Evolutionary conservation across 202 grass and related monocot genomes (phyloP), one percentile per base, ranked within the genome.

Genomic region (Schoenoplectus tabernaemontani): DNA sequence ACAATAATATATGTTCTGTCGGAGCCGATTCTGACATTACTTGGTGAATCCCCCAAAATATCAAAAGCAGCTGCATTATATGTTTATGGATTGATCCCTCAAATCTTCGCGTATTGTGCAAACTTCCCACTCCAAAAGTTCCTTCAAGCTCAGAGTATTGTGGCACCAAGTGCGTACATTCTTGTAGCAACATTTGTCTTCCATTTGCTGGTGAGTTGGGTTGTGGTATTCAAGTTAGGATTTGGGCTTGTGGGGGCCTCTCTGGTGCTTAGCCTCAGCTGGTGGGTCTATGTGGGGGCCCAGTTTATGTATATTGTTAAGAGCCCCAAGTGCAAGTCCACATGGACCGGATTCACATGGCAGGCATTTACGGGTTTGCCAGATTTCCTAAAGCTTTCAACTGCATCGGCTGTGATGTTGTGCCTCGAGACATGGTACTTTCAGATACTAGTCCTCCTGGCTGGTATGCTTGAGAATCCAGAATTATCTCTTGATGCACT

Each of bases 361-460:
- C 86, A 90, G 50, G 91, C 94, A 0, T 92, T 97, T 76, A 46
- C 83, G 1, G 94, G 87, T 60, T 82, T 97, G 39, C 87, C 94
- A 0, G 89, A 30, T 5, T 97, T 97, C 83, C 83, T 89, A 51
- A 81, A 54, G n/a, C 84, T 97, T 12, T 93, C 94, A 9, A 75
- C 56, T 37, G 94, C 89, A 13, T 93, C 94, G 13, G 91, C 94
- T 12, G 86, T 93, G 24, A 97, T 97, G 94, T 82, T 97, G 76
- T 90, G 89, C 84, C 87, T 97, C 30, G 94, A 97, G 86, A 86
- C 89, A 7, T 97, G 94, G 94, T 93, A 97, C 74, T 97, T 90
- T 79, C 91, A 97, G 91, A 84, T 93, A 81, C 71, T 93, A 72
- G 84, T 97, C 42, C 91, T 97, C 77, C 86, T 97, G 60, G 91